Evolutionary conservation across 352 stramenopile species (phyloP), one percentile per base, ranked within the genome.

Genomic region (Pythium vanterpoolii): DNA sequence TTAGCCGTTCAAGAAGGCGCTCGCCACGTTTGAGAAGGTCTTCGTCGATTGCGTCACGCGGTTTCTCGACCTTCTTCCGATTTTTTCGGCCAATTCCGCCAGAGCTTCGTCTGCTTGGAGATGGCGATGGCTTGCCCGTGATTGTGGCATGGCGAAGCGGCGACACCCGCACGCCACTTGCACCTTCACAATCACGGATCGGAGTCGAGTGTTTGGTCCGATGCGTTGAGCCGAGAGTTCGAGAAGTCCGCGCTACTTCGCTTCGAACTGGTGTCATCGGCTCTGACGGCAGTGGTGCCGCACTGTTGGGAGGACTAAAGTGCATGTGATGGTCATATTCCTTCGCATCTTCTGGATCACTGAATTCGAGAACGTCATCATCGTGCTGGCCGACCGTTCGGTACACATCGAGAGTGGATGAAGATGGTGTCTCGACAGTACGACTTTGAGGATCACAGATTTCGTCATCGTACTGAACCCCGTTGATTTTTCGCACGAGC

Each of bases 231-330:
- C 38, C 54, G 7, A 42, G 31, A 1, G 38, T 36, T 27, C 34
- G 26, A 23, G 56, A 48, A 19, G 36, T 47, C 28, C 49, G 48
- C 18, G 14, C 18, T 13, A 13, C 34, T 14, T 26, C 14, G 21
- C n/a, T 33, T 18, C 49, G 58, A 34, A 56, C 44, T 27, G 60
- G 52, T 18, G 50, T 56, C 9, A 31, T 26, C 6, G 44, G 50
- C 28, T 66, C 42, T 19, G 40, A 44, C 4, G 49, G 19, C 21
- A 44, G 21, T 5, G 33, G 45, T 1, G 26, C 39, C 28, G 34
- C 75, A 26, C 73, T 66, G 65, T 73, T 76, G 33, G 81, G 72
- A 16, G 79, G 79, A 56, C 79, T 89, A 53, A 77, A 86, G 40
- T 86, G 76, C 68, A 79, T 76, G 10, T 79, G 67, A 21, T 67